phyloP scores from a whole-genome alignment of 2,329 filamentous ascomycete species.

The Sporothrix inflata region DNA sequence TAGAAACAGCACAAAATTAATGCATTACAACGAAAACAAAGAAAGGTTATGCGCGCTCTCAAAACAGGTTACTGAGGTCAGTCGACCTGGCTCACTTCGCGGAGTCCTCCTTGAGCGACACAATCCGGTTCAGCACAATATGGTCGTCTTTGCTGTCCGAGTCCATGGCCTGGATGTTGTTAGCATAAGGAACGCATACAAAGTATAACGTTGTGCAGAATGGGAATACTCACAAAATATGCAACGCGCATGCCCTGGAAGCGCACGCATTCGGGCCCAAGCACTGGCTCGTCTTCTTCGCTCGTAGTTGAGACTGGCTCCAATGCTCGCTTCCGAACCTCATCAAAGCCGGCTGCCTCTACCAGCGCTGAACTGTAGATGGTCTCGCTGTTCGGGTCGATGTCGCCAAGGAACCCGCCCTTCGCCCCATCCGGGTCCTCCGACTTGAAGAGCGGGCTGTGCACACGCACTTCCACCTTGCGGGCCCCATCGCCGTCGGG shows the following conservation, averaged over 20 bases:
- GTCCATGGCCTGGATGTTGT: not conserved
- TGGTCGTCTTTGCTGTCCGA: not conserved
- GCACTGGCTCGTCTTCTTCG: conserved; percentile 56
- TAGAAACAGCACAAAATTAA: not conserved
- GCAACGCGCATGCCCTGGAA: conserved; percentile 92
- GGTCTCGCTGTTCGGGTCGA: conserved; percentile 82
- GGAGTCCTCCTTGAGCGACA: not conserved
- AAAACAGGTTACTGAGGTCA: no score
- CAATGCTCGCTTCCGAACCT: conserved; percentile 71
- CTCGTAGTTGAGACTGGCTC: conserved; percentile 59
- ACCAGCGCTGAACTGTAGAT: conserved; percentile 78
- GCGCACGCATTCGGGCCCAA: conserved; percentile 72
- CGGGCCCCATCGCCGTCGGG: conserved; percentile 56
- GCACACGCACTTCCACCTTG: conserved; percentile 74
- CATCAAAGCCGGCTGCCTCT: conserved; percentile 74
- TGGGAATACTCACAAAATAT: conserved; percentile 62
- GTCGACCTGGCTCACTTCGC: no score
- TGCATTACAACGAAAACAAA: not conserved
- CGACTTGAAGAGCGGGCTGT: conserved; percentile 83
- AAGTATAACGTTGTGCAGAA: not conserved
- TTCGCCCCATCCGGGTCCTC: conserved; percentile 77
- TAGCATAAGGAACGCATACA: no score
- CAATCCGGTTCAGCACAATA: not conserved
- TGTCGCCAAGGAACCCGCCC: conserved; percentile 81
- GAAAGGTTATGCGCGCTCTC: no score